Base-by-base conservation (phyloP, 2,329 filamentous ascomycete species). In the Thyridium curvatum region DNA sequence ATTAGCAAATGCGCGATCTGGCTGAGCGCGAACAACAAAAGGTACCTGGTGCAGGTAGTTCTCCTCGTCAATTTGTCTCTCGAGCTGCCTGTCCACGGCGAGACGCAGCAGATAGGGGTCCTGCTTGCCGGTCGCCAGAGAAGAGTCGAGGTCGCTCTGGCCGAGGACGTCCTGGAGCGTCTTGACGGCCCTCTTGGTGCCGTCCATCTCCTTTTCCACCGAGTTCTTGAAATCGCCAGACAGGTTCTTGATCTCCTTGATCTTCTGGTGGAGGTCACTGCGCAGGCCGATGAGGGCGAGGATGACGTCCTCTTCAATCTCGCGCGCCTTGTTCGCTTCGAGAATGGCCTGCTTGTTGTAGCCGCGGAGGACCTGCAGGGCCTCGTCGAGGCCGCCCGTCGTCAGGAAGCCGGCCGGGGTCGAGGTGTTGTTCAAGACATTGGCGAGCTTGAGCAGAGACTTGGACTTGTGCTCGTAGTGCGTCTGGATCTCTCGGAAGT, bases 191-290 rank as follows among this genome's bases (percentile, higher is more conserved):
- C 80, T 87, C 44, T 82, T 76, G 0, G 93, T 96, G 14, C 61
- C 69, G 15, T 96, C 90, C 69, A 94, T 91, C 62, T 97, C 93
- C 65, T 91, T 95, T 18, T 95, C 88, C 9, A 98, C 89, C 0
- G 84, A 86, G 58, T 95, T 98, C 65, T 95, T 95, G 66, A 98
- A 98, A 60, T 98, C 93, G 13, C 89, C 86, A 6, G 88, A 86
- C 13, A 98, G 69, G 49, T 81, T 84, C 66, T 94, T 95, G 67
- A 98, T 98, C 64, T 98, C 93, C 63, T 97, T 98, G 61, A 94
- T 94, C 68, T 98, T 98, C 59, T 94, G 88, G 45, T 85, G 84
- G 14, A 98, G 70, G 60, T 98, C 93, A 53, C 82, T 90, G 41
- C 93, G 73, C 39, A 98, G 68, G 1, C 89, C 89, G 3, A 83